Conservation (phyloP, 2,329 filamentous ascomycete species). For the Fusarium buxicola region DNA sequence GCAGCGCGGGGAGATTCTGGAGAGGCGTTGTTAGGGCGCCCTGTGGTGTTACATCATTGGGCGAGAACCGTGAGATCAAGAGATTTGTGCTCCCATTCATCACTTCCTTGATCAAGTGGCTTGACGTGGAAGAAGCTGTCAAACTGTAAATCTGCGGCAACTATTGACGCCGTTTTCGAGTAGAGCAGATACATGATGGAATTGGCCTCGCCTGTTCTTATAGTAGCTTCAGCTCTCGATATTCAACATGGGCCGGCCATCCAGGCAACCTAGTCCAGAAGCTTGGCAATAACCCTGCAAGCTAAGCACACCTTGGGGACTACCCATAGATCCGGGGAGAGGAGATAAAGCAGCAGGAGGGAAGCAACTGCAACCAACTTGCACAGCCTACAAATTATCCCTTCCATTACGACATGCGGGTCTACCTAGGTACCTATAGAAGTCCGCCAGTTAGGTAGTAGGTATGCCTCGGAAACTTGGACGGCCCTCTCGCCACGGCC, state of each 20-base stretch:
- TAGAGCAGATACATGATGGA: background rate
- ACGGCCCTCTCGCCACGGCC: conserved; percentile 1
- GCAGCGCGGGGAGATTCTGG: conserved; percentile 33
- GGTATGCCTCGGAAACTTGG: conserved; percentile 7
- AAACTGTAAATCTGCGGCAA: background rate
- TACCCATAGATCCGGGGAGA: conserved; percentile 21
- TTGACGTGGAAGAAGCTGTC: conserved; percentile 6
- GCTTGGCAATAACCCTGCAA: conserved; percentile 6
- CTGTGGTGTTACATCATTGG: conserved; percentile 23
- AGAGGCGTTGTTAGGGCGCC: conserved; percentile 3
- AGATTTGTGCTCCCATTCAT: background rate
- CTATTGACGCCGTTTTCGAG: conserved; percentile 2
- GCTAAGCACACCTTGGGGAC: background rate
- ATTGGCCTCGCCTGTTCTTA: background rate
- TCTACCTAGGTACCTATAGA: too few relatives aligned
- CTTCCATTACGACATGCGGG: background rate
- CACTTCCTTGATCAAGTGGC: background rate
- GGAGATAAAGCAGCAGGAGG: conserved; percentile 8
- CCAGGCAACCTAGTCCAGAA: background rate
- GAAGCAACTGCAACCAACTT: conserved; percentile 16
- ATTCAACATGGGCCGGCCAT: conserved; percentile 6
- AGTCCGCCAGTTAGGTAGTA: too few relatives aligned
- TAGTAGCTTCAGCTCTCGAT: conserved; percentile 4
- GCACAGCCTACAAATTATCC: conserved; percentile 1
- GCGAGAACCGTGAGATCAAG: background rate